Base-by-base conservation (phyloP, 176 grass and related monocot genomes). In the Stipa capillata region DNA sequence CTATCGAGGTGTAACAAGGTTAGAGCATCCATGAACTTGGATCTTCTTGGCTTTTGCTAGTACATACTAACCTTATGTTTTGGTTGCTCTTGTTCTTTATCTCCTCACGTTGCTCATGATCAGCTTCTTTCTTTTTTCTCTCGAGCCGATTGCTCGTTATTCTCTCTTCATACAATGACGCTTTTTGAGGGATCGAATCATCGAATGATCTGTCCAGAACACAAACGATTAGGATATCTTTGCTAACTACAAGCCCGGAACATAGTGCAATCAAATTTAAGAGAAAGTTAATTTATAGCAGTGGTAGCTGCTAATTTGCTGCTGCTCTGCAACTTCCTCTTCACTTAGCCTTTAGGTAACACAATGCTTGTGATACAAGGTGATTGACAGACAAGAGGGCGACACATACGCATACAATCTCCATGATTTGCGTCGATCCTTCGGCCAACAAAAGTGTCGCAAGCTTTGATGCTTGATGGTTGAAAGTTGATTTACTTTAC, bases 1-100 rank as follows among this genome's bases (percentile, higher is more conserved):
- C 73, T 97, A 94, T 32, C 79, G 94, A 71, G 94, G 94, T 76
- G 94, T 97, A 32, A 97, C 94, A 50, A 94, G 91, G 94, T 93
- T 85, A 75, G 68, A 43, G 14, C n/a, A n/a, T n/a, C n/a, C n/a
- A n/a, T n/a, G n/a, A n/a, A n/a, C 51, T 12, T 60, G 16, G 42
- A 70, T 70, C 67, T 70, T 70, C 42, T 17, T 48, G 24, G 25
- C 8, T 67, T 2, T 18, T 20, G 41, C 42, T 48, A 23, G 27
- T 71, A 44, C 67, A 63, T 80, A 72, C 20, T 58, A 39, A 1
- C 41, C 42, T 43, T 74, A 3, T 32, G 68, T 49, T 67, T 13
- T 35, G 48, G 47, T 70, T 47, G 66, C 41, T n/a, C 17, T 63
- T 20, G 31, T 39, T 48, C 24, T 47, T 69, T 47, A 24, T 40